Evolutionary conservation across 1,284 basidiomycete genomes (phyloP), one percentile per base, ranked within the genome.

Genomic region (Rhizoctonia solani): DNA sequence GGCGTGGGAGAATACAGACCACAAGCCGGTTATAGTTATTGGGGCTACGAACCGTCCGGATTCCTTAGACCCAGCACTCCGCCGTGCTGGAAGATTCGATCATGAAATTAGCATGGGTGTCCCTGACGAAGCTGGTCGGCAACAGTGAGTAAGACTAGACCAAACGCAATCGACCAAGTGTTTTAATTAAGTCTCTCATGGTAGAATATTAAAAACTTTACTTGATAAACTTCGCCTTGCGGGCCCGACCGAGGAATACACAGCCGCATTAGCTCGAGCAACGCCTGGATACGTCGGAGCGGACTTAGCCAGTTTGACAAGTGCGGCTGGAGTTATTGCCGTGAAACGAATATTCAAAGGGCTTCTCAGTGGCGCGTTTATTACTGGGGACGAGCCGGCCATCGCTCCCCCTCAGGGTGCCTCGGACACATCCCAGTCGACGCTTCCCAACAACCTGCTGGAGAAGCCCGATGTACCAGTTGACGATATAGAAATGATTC

Each of bases 281-380:
- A 99, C 96, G 0, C 97, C 97, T 1, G 96, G 96, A 0, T 99
- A 97, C 74, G 96, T 98, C 8, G 95, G 96, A 39, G 96, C 96
- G 0, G 96, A 99, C 79, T 78, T 99, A 29, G 87, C 92, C 0
- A 91, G 95, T 0, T 79, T 98, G 8, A 94, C 95, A 0, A 91
- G 93, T 4, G 94, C 95, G 25, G 96, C 96, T 0, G 96, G 96
- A 4, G 93, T 98, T 69, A 89, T 94, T 52, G 95, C 96, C 0
- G 95, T 99, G 46, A 98, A 98, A 78, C 86, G 96, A 27, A 98
- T 99, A 73, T 98, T 98, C 77, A 84, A 90, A 75, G 84, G 89
- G 72, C 79, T 98, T 3, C 69, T 27, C 6, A 46, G 30, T 37
- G 55, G 44, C 9, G 50, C 42, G 21, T 39, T 50, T 19, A 30